A percentile compares a stretch with the other conserved stretches of the same genome.
phyloP scores from a whole-genome alignment of 2,329 filamentous ascomycete species.

The Trichoderma afroharzianum region DNA sequence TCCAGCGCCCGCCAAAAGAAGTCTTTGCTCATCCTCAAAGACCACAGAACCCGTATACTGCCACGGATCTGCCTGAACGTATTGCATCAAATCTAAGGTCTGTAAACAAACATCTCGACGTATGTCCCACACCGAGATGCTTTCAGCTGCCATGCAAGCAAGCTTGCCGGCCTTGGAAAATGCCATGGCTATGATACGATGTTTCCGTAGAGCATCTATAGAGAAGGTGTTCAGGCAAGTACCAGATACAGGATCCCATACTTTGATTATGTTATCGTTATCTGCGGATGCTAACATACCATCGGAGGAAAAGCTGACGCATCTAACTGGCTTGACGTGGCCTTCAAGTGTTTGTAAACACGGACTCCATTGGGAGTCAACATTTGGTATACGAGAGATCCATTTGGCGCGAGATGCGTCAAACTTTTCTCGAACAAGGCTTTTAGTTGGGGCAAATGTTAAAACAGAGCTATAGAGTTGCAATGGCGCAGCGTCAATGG shows the following conservation, averaged over 20 bases:
- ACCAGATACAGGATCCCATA: not conserved
- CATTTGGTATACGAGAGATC: not conserved
- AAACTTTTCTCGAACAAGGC: slow-evolving; percentile 21
- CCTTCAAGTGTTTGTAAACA: not conserved
- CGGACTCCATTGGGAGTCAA: not conserved
- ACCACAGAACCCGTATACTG: too few species aligned
- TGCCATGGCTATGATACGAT: not conserved
- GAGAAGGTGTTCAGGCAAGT: not conserved
- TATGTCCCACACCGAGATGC: not conserved
- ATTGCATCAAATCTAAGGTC: too few species aligned
- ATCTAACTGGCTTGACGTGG: accelerated
- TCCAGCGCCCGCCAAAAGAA: not conserved
- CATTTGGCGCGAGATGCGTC: not conserved
- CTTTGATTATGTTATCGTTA: accelerated
- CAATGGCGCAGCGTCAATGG: slow-evolving; percentile 21
- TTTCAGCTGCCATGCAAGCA: not conserved
- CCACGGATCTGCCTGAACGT: accelerated
- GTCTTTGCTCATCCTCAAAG: not conserved
- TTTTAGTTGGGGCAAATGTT: slow-evolving; percentile 23
- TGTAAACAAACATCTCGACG: not conserved
- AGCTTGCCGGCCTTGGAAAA: not conserved
- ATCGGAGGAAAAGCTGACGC: not conserved
- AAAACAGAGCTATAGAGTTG: slow-evolving; percentile 28
- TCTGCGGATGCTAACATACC: not conserved
- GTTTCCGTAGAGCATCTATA: accelerated